Conservation (phyloP, 1,139 yeast genomes). For the Yamadazyma oceani region DNA sequence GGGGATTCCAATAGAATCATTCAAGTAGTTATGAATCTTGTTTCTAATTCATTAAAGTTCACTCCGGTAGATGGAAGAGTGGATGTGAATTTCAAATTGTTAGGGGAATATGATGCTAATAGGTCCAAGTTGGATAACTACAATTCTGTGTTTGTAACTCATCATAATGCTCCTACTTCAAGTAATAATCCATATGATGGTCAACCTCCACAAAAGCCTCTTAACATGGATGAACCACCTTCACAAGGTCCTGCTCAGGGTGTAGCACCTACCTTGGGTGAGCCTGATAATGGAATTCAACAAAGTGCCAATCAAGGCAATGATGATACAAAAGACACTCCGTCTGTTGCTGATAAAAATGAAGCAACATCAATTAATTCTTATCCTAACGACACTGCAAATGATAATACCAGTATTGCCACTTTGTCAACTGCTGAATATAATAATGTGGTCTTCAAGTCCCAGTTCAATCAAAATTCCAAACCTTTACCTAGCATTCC, state of each 20-base stretch:
- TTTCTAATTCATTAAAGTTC: slow-evolving; percentile 83
- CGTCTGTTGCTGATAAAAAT: neutral
- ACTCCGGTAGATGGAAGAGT: slow-evolving; percentile 87
- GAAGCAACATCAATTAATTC: neutral
- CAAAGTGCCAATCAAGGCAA: too few species aligned
- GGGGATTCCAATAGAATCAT: slow-evolving; percentile 88
- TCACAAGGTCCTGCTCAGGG: neutral
- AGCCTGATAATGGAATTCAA: too few species aligned
- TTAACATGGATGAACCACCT: neutral
- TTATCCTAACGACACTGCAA: slow-evolving; percentile 18
- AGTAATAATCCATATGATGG: slow-evolving; percentile 3
- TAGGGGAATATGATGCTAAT: slow-evolving; percentile 69
- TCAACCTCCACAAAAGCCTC: slow-evolving; percentile 1
- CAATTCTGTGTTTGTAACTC: slow-evolving; percentile 28
- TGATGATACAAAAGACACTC: too few species aligned
- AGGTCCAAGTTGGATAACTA: slow-evolving; percentile 33
- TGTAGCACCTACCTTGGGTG: too few species aligned
- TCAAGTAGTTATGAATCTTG: slow-evolving; percentile 84
- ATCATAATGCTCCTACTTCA: slow-evolving; percentile 6
- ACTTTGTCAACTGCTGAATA: slow-evolving; percentile 55
- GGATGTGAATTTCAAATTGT: slow-evolving; percentile 59
- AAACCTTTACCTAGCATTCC: slow-evolving; percentile 30
- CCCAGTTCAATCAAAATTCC: slow-evolving; percentile 39
- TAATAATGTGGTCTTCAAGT: slow-evolving; percentile 53
- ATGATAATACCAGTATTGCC: slow-evolving; percentile 37